Conservation (phyloP, 768 basidiomycete genomes). For the Albatrellus ellisii region DNA sequence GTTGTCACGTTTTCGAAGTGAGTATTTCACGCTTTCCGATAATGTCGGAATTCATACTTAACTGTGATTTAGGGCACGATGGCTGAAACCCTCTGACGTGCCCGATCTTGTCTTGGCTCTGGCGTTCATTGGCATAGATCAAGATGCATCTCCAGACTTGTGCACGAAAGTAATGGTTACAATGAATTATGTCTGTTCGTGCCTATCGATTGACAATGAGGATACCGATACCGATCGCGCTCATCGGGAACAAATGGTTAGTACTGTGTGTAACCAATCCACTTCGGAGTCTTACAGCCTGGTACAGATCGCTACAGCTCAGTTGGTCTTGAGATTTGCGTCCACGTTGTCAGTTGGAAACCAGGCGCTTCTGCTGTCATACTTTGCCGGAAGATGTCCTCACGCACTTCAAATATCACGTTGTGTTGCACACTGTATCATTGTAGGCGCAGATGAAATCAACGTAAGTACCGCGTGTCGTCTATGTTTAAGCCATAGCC, state of each 20-base stretch:
- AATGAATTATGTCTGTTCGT: conserved; percentile 33
- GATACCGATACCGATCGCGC: too few species aligned
- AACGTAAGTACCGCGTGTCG: conserved; percentile 3
- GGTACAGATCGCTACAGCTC: conserved; percentile 29
- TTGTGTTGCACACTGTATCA: conserved; percentile 38
- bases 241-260: too few species aligned
- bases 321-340: conserved; percentile 29
- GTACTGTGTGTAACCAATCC: not conserved
- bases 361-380: conserved; percentile 34
- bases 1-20: not conserved
- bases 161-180: conserved; percentile 31
- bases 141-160: conserved; percentile 30
- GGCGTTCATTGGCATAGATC: conserved; percentile 44
- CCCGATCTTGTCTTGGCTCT: conserved; percentile 37
- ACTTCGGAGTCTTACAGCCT: not conserved
- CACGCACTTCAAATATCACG: conserved; percentile 42
- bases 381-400: conserved; percentile 38
- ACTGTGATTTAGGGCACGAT: conserved; percentile 20
- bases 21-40: not conserved
- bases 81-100: conserved; percentile 26
- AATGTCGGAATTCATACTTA: conserved; percentile 1
- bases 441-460: conserved; percentile 21
- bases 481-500: conserved; percentile 1
- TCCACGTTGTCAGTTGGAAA: conserved; percentile 31
- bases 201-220: conserved; percentile 23